Percentiles rank a stretch among this genome's conserved stretches.
Conservation (phyloP, 306 rosid species). For the Fragaria iinumae region DNA sequence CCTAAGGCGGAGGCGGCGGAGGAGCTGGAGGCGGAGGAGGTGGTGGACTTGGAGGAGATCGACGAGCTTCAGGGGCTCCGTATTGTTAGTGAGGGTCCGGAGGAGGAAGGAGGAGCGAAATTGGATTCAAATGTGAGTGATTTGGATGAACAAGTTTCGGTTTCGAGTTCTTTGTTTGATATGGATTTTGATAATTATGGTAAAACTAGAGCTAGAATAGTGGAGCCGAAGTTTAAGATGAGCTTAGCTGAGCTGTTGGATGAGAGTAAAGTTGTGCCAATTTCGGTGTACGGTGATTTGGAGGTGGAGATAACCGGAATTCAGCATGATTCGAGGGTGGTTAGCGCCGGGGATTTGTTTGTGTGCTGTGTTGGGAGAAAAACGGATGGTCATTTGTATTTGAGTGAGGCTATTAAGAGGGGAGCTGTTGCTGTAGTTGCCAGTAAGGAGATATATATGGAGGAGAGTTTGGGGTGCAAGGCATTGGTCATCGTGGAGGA, state of each 20-base stretch:
- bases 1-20: constrained; percentile 56
- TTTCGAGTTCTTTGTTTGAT: constrained; percentile 56
- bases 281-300: constrained; percentile 78
- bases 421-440: constrained; percentile 91
- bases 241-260: constrained; percentile 89
- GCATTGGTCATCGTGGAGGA: constrained; percentile 96
- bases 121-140: constrained; percentile 31
- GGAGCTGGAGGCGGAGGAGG: constrained; percentile 70
- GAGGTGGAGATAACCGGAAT: constrained; percentile 89
- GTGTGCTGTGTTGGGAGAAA: constrained; percentile 66
- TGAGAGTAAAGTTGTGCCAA: constrained; percentile 89
- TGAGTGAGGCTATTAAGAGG: constrained; percentile 97
- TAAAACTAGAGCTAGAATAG: constrained; percentile 62
- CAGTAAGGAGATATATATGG: constrained; percentile 86
- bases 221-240: constrained; percentile 81
- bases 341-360: constrained; percentile 74
- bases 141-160: constrained; percentile 35
- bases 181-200: constrained; percentile 78
- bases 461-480: constrained; percentile 78
- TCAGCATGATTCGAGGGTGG: constrained; percentile 82
- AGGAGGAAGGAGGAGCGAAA: constrained; percentile 28
- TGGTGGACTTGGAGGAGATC: constrained; percentile 76
- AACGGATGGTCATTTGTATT: constrained; percentile 62
- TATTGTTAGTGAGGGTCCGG: constrained; percentile 31
- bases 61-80: constrained; percentile 58